phyloP scores from a whole-genome alignment of 805 yeast genomes.

The Sugiyamaella lignohabitans region DNA sequence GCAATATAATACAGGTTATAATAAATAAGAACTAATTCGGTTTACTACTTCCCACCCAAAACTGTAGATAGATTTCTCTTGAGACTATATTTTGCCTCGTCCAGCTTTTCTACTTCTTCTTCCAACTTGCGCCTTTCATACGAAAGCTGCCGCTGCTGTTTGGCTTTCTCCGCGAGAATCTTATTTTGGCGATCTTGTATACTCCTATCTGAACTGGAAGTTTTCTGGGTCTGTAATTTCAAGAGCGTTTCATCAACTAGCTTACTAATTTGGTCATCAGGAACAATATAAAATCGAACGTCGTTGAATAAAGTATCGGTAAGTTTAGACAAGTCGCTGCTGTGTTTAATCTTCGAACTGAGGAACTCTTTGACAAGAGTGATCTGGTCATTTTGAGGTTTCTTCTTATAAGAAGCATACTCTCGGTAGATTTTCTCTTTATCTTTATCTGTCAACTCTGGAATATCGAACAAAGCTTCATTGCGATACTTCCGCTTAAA shows the following conservation, averaged over 20 bases:
- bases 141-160: not conserved
- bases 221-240: too few relatives aligned
- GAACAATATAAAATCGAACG: not conserved
- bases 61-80: not conserved
- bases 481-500: conserved; percentile 35
- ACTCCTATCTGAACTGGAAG: too few relatives aligned
- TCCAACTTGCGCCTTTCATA: not conserved
- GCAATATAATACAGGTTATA: not conserved
- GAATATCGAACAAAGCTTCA: conserved; percentile 22
- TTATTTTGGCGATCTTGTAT: not conserved
- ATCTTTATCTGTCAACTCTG: conserved; percentile 32
- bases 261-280: not conserved
- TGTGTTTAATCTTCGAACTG: not conserved
- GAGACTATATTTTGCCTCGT: not conserved
- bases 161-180: not conserved
- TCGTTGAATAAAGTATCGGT: not conserved
- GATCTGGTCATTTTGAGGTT: conserved; percentile 16
- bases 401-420: conserved; percentile 20
- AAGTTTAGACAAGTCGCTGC: not conserved
- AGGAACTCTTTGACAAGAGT: conserved; percentile 1
- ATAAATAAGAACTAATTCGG: not conserved
- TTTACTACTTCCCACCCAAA: not conserved
- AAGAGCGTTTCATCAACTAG: not conserved
- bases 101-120: not conserved
- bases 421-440: conserved; percentile 37